phyloP scores from a whole-genome alignment of 768 basidiomycete genomes.

The Termitomyces sp. region DNA sequence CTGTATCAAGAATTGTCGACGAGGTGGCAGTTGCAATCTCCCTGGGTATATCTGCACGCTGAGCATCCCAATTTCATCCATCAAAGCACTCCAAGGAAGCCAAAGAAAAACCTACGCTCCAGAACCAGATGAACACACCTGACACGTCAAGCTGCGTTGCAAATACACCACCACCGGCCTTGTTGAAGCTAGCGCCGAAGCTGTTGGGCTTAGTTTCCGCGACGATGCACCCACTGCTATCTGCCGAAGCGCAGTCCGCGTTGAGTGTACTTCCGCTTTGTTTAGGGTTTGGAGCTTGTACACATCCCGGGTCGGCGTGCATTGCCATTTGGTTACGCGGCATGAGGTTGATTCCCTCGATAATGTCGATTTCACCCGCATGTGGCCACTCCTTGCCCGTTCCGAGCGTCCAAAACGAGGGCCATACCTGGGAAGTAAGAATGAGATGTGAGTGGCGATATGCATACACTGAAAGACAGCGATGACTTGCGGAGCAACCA shows the following conservation, averaged over 20 bases:
- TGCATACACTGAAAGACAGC: neutral
- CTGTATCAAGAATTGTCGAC: slow-evolving; percentile 32
- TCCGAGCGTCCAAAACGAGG: slow-evolving; percentile 42
- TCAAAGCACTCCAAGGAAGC: neutral
- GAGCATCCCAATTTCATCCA: neutral
- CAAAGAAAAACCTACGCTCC: slow-evolving; percentile 17
- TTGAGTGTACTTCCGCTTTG: slow-evolving; percentile 28
- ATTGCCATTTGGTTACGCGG: slow-evolving; percentile 51
- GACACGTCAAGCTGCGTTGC: slow-evolving; percentile 63
- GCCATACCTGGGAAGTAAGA: slow-evolving; percentile 32
- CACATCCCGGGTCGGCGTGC: slow-evolving; percentile 40
- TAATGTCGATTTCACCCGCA: slow-evolving; percentile 44
- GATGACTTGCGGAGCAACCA: slow-evolving; percentile 46
- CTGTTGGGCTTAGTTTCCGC: slow-evolving; percentile 36
- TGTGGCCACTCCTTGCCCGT: slow-evolving; percentile 31
- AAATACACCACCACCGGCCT: slow-evolving; percentile 49
- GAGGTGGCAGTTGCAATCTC: slow-evolving; percentile 29
- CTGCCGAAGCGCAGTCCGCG: slow-evolving; percentile 22
- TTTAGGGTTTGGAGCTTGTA: slow-evolving; percentile 20
- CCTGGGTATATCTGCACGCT: slow-evolving; percentile 41
- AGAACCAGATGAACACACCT: slow-evolving; percentile 27
- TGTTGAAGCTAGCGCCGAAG: slow-evolving; percentile 43
- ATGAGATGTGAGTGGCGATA: neutral
- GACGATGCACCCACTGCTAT: slow-evolving; percentile 38
- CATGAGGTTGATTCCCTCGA: slow-evolving; percentile 55